Percentiles rank a stretch among this genome's conserved stretches.
Conservation (phyloP, 169 alveolate species). For the Babesia gibsoni region DNA sequence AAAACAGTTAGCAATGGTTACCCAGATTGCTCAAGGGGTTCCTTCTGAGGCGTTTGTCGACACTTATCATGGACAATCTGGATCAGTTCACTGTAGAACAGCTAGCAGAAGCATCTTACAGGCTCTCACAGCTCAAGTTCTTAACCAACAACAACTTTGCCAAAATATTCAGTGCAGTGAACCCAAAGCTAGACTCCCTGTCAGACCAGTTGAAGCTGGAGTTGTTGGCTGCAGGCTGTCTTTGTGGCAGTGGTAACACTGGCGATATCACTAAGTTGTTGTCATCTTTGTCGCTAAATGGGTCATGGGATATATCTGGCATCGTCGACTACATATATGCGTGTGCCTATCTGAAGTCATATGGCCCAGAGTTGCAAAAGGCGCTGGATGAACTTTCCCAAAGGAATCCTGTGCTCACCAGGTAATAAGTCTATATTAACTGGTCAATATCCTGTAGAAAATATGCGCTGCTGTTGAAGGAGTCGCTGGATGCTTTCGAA, state of each 20-base stretch:
- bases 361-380: slow-evolving; percentile 26
- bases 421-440: slow-evolving; percentile 7
- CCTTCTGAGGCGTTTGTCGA: slow-evolving; percentile 55
- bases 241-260: neutral
- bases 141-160: slow-evolving; percentile 24
- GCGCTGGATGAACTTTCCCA: neutral
- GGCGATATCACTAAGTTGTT: slow-evolving; percentile 8
- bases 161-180: slow-evolving; percentile 8
- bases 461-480: slow-evolving; percentile 52
- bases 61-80: slow-evolving; percentile 59
- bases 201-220: slow-evolving; percentile 30
- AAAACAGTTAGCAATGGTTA: neutral
- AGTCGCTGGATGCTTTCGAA: slow-evolving; percentile 50
- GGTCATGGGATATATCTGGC: slow-evolving; percentile 26
- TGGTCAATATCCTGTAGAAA: neutral
- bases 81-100: slow-evolving; percentile 56
- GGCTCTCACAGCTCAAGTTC: slow-evolving; percentile 57
- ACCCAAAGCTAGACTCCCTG: slow-evolving; percentile 3
- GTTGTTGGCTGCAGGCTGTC: slow-evolving; percentile 47
- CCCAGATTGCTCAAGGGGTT: slow-evolving; percentile 60
- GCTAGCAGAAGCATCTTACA: slow-evolving; percentile 23
- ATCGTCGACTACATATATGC: slow-evolving; percentile 32
- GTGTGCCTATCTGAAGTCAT: slow-evolving; percentile 23
- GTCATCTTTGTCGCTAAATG: neutral
- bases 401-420: slow-evolving; percentile 7